These are phyloP conservation scores for Naganishia sp. DNA, from an alignment of 1,284 basidiomycete species.

Conservation along the genomic window DNA sequence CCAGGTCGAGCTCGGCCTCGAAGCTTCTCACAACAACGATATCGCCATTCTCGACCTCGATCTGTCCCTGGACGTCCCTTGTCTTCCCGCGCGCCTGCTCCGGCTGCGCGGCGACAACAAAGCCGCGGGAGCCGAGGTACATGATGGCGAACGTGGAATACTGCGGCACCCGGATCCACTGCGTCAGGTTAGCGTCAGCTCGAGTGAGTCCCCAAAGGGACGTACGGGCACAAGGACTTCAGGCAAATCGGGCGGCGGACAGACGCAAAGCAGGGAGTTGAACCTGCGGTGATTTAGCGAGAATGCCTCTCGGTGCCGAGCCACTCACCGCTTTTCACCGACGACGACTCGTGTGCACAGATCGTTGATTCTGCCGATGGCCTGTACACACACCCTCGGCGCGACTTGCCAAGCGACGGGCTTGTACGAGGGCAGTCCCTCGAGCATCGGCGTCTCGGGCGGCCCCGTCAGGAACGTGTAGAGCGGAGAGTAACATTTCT, in stretches of 20 bases:
- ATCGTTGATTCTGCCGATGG: conserved; percentile 24
- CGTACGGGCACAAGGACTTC: conserved; percentile 20
- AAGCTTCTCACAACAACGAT: conserved; percentile 34
- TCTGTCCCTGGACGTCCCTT: not conserved
- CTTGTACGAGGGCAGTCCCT: conserved; percentile 21
- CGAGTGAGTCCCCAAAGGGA: no score
- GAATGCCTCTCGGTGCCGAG: not conserved
- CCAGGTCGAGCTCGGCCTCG: conserved; percentile 39
- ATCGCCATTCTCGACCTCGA: conserved; percentile 26
- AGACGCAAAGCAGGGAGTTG: conserved; percentile 19
- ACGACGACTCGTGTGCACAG: conserved; percentile 17
- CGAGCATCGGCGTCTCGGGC: conserved; percentile 22
- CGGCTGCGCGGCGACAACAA: not conserved
- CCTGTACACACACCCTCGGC: conserved; percentile 18
- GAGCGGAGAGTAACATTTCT: conserved; percentile 43
- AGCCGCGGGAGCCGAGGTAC: conserved; percentile 23
- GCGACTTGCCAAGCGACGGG: conserved; percentile 25
- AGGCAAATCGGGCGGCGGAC: conserved; percentile 13
- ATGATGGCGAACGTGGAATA: conserved; percentile 27
- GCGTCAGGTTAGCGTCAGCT: not conserved
- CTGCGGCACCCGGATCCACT: conserved; percentile 30
- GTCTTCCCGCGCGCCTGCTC: not conserved
- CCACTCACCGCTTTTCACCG: conserved; percentile 24
- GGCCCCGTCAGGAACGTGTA: conserved; percentile 44
- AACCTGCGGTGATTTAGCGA: conserved; percentile 1